Conservation (phyloP, 2,329 filamentous ascomycete species). For the Fusarium albidum region DNA sequence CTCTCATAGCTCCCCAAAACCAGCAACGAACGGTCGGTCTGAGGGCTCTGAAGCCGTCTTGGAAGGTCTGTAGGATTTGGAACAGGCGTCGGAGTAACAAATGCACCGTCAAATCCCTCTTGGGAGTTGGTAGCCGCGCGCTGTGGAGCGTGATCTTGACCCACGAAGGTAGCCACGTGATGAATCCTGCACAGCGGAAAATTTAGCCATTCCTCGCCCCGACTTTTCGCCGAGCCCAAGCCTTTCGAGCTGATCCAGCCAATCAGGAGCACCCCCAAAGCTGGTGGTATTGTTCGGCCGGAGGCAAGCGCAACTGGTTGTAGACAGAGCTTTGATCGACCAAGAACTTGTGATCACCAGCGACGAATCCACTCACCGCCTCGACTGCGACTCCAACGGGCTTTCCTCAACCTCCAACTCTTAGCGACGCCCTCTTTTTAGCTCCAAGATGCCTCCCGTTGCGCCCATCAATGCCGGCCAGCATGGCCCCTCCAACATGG, state of each 20-base stretch:
- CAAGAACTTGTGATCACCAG: conserved; percentile 19
- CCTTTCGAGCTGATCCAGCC: conserved; percentile 18
- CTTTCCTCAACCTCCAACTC: neutral
- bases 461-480: conserved; percentile 50
- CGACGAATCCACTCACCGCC: conserved; percentile 2
- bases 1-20: conserved; percentile 32
- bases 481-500: conserved; percentile 60
- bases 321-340: conserved; percentile 27
- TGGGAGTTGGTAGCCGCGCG: conserved; percentile 26
- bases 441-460: conserved; percentile 51
- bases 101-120: conserved; percentile 38
- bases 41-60: conserved; percentile 12
- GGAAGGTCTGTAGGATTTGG: conserved; percentile 10
- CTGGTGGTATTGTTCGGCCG: conserved; percentile 18
- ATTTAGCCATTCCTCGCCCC: conserved; percentile 19
- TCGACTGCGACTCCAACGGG: neutral
- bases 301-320: conserved; percentile 11
- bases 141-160: conserved; percentile 38
- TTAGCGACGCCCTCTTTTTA: neutral
- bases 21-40: conserved; percentile 23
- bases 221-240: conserved; percentile 41
- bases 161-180: conserved; percentile 49
- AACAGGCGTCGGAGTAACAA: conserved; percentile 20
- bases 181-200: conserved; percentile 39
- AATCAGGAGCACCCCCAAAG: conserved; percentile 35